Evolutionary conservation across 129 eudicot species (phyloP), one percentile per base, ranked within the genome.

Genomic region (Tagetes patula): DNA sequence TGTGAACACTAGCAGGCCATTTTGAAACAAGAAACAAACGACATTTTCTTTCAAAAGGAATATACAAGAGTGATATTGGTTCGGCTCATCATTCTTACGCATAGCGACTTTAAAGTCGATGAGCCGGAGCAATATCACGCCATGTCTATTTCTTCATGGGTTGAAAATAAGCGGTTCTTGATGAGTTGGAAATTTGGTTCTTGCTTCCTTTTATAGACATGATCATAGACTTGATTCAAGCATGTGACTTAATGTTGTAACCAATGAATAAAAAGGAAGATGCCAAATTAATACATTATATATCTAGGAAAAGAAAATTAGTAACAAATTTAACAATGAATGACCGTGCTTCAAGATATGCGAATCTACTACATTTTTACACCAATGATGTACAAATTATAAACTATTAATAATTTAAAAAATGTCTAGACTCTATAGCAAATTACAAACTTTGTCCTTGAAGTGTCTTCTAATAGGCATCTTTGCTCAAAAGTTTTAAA

Each of bases 51-150:
- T 14, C n/a, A 61, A 69, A 36, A 37, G 62, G 40, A 69, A 12
- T n/a, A 13, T 49, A 69, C 74, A 69, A 69, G 74, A 69, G 74
- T 69, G 74, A 69, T 69, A 69, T 50, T 69, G 74, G 74, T 69
- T 69, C 74, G 74, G 62, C 74, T 69, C 74, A 69, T 50, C n/a
- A 0, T 2, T 33, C 31, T 8, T 13, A 50, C 10, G 38, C 8
- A 14, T 34, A 7, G 0, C 32, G 6, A 69, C 7, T 3, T 6
- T 14, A 34, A 52, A 36, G 3, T 33, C 40, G 47, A 69, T 69
- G 43, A 69, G 74, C 74, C 48, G 43, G 1, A 69, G n/a, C 62
- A 69, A 69, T 69, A 69, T 50, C 62, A 69, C 74, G 48, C 62
- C 74, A 69, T 69, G 74, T 69, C 74, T 50, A 69, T n/a, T 50